These are phyloP conservation scores for Cutaneotrichosporon sp. DNA, from an alignment of 1,284 basidiomycete genomes.

Conservation along the genomic window DNA sequence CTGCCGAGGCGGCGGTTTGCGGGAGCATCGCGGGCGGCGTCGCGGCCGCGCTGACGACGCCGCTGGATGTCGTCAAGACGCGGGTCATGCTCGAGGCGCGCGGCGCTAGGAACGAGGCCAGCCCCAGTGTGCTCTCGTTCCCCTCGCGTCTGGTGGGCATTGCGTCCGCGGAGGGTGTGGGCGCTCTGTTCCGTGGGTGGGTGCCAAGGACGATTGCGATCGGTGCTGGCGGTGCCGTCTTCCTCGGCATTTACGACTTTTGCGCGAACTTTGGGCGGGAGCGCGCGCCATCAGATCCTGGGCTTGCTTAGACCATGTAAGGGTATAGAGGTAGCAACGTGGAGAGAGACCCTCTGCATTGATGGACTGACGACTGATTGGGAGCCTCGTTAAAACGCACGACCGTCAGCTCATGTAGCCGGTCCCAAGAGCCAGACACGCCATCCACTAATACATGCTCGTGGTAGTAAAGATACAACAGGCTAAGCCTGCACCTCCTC, in stretches of 20 bases:
- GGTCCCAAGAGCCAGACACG: too few species aligned
- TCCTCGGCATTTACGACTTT: conserved; percentile 86
- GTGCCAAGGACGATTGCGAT: conserved; percentile 95
- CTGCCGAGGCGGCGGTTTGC: conserved; percentile 85
- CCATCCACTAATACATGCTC: not conserved
- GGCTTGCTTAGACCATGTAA: conserved; percentile 3
- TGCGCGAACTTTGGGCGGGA: conserved; percentile 36
- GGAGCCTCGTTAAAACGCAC: too few species aligned
- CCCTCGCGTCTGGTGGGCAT: conserved; percentile 65
- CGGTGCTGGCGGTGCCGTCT: conserved; percentile 93
- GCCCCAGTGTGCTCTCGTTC: conserved; percentile 58
- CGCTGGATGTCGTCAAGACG: conserved; percentile 95
- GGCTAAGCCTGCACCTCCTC: conserved; percentile 11
- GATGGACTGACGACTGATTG: too few species aligned
- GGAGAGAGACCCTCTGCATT: too few species aligned
- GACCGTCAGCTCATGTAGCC: too few species aligned
- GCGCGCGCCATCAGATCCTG: not conserved
- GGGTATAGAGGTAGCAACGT: not conserved
- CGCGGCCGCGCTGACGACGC: conserved; percentile 89
- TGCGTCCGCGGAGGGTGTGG: conserved; percentile 69
- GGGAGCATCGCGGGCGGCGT: conserved; percentile 89
- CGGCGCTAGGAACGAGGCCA: conserved; percentile 2
- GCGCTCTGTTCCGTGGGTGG: conserved; percentile 81
- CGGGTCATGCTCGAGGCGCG: conserved; percentile 88
- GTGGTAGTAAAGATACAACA: conserved; percentile 1